phyloP scores from a whole-genome alignment of 2,329 filamentous ascomycete species.

The Fusarium goolgardi region DNA sequence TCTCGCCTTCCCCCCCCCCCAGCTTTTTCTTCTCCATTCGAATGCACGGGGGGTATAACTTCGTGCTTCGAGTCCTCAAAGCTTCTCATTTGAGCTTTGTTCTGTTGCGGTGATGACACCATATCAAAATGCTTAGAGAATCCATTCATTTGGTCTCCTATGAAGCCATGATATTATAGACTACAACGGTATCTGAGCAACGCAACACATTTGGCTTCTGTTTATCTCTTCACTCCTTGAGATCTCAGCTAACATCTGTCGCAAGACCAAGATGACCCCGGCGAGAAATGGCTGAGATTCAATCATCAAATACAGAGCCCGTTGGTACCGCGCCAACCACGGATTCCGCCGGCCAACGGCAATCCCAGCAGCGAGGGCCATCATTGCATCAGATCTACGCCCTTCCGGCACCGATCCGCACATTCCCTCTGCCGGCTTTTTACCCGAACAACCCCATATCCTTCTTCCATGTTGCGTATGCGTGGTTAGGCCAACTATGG shows the following conservation, averaged over 20 bases:
- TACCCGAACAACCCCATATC: slow-evolving; percentile 94
- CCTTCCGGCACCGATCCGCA: slow-evolving; percentile 81
- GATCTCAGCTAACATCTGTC: slow-evolving; percentile 29
- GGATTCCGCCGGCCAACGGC: slow-evolving; percentile 36
- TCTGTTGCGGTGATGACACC: slow-evolving; percentile 69
- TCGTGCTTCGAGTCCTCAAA: background rate
- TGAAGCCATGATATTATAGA: slow-evolving; percentile 77
- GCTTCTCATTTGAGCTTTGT: slow-evolving; percentile 34
- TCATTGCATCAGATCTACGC: slow-evolving; percentile 80
- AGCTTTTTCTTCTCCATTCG: background rate
- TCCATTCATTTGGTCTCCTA: slow-evolving; percentile 68
- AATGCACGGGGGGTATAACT: background rate
- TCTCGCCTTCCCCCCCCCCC: no score
- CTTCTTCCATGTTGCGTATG: slow-evolving; percentile 80
- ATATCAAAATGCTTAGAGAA: slow-evolving; percentile 67
- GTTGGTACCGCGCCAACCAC: slow-evolving; percentile 39
- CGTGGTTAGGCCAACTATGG: slow-evolving; percentile 79
- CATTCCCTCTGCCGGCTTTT: slow-evolving; percentile 86
- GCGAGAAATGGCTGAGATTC: slow-evolving; percentile 58
- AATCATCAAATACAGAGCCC: slow-evolving; percentile 42
- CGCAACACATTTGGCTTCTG: slow-evolving; percentile 38
- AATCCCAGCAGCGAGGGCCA: slow-evolving; percentile 52
- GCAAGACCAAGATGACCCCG: slow-evolving; percentile 61
- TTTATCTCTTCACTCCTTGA: background rate
- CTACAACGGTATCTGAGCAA: slow-evolving; percentile 97